A percentile compares a stretch with the other conserved stretches of the same genome.
These are phyloP conservation scores for Chlorella vulgaris DNA, from an alignment of 139 green algal species.

Conservation along the genomic window DNA sequence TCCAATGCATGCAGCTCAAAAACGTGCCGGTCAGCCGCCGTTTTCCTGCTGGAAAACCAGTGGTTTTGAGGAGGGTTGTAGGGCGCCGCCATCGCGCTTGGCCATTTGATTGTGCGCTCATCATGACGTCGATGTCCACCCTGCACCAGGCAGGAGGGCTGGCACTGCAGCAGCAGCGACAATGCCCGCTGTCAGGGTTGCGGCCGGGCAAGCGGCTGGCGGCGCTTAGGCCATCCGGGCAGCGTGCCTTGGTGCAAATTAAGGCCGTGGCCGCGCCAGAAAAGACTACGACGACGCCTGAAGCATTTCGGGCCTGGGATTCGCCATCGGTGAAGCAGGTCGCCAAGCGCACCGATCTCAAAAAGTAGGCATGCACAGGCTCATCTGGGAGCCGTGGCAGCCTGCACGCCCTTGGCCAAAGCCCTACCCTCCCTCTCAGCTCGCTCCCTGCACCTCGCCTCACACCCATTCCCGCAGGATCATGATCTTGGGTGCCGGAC, in stretches of 20 bases:
- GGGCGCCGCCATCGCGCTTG: background rate
- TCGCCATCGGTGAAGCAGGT: slow-evolving; percentile 24
- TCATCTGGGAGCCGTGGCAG: too few relatives aligned
- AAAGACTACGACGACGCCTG: slow-evolving; percentile 4
- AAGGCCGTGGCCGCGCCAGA: slow-evolving; percentile 42
- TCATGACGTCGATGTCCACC: background rate
- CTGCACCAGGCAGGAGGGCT: background rate
- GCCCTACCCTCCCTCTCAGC: background rate
- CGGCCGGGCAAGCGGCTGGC: background rate
- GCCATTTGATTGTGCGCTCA: background rate
- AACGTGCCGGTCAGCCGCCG: background rate
- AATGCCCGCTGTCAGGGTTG: background rate
- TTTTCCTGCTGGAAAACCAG: background rate
- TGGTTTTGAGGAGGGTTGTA: background rate
- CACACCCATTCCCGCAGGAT: slow-evolving; percentile 49
- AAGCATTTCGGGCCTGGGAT: slow-evolving; percentile 40
- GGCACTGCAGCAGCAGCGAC: background rate
- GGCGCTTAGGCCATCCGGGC: background rate
- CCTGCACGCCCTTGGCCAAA: background rate
- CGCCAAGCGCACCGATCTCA: slow-evolving; percentile 75
- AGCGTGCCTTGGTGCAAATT: background rate
- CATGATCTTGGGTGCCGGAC: slow-evolving; percentile 93
- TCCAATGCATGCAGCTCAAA: too few relatives aligned
- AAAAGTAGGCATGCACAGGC: slow-evolving; percentile 47
- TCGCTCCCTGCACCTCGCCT: background rate